These are phyloP conservation scores for Sarocladium kiliense DNA, from an alignment of 2,329 filamentous ascomycete genomes.

Conservation along the genomic window DNA sequence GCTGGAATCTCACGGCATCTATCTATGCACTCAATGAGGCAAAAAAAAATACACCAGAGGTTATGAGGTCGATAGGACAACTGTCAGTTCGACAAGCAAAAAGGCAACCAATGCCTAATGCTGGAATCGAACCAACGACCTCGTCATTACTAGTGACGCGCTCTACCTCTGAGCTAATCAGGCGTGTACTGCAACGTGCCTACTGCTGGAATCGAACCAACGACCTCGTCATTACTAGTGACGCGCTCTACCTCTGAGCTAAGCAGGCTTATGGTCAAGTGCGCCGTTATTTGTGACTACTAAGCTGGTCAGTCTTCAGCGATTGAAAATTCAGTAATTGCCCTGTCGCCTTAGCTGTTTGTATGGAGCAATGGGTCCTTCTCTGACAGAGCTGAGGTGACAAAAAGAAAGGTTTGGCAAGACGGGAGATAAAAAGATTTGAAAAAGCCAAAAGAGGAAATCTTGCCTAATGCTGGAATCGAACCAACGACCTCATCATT, in stretches of 20 bases:
- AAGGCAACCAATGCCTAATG: not conserved
- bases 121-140: conserved; percentile 8
- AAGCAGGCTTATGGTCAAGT: not conserved
- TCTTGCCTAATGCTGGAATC: conserved; percentile 7
- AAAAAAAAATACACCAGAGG: not conserved
- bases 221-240: conserved; percentile 7
- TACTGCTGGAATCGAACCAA: conserved; percentile 5
- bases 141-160: conserved; percentile 9
- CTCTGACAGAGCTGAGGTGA: too few species aligned
- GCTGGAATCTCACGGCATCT: too few species aligned
- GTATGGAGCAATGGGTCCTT: too few species aligned
- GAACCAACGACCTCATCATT: conserved; percentile 8
- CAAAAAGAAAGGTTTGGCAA: not conserved
- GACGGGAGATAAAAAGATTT: too few species aligned
- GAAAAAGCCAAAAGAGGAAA: too few species aligned
- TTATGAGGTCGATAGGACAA: too few species aligned
- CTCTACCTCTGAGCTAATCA: conserved; percentile 8
- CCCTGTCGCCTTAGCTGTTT: too few species aligned
- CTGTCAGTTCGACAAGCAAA: too few species aligned
- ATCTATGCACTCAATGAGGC: not conserved
- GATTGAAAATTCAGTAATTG: not conserved
- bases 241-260: conserved; percentile 7
- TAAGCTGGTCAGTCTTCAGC: too few species aligned
- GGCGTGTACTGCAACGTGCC: not conserved
- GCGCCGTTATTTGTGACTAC: too few species aligned